Evolutionary conservation across 2,329 filamentous ascomycete genomes (phyloP).

Genomic region (Fusarium dlaminii): DNA sequence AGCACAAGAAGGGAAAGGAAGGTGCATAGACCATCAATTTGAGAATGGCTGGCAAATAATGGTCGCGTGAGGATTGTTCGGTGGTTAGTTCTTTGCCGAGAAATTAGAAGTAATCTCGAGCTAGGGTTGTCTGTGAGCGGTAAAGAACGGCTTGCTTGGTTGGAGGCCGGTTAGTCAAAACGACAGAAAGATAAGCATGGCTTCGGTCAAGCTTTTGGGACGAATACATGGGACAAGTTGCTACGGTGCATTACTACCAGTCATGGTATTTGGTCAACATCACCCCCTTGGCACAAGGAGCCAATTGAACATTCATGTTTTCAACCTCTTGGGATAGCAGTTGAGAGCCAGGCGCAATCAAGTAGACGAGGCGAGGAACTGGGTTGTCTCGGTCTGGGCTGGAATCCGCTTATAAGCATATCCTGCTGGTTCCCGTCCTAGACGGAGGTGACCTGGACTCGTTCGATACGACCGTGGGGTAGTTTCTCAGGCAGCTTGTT

Average conservation of each 20-base stretch:
- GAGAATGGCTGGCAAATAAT: slow-evolving; percentile 12
- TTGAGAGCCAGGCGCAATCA: neutral
- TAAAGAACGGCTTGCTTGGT: slow-evolving; percentile 9
- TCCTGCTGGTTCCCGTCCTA: neutral
- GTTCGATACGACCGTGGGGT: slow-evolving; percentile 1
- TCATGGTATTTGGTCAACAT: slow-evolving; percentile 15
- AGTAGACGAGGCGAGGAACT: neutral
- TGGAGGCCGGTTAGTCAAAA: slow-evolving; percentile 15
- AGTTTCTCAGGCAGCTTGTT: slow-evolving; percentile 14
- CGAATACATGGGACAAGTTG: slow-evolving; percentile 13
- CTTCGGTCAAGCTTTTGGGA: slow-evolving; percentile 32
- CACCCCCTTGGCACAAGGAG: neutral
- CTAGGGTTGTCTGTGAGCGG: slow-evolving; percentile 19
- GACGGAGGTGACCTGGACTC: neutral
- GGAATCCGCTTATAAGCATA: neutral
- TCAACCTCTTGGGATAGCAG: neutral
- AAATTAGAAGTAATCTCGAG: neutral
- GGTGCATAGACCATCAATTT: slow-evolving; percentile 7
- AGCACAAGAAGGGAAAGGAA: slow-evolving; percentile 22
- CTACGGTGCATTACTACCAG: slow-evolving; percentile 1
- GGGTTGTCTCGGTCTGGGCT: neutral
- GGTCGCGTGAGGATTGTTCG: slow-evolving; percentile 29
- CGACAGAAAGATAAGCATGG: slow-evolving; percentile 29
- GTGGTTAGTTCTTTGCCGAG: slow-evolving; percentile 11
- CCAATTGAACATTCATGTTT: neutral